phyloP scores from a whole-genome alignment of 768 basidiomycete species.

The Asterophora lycoperdoides region DNA sequence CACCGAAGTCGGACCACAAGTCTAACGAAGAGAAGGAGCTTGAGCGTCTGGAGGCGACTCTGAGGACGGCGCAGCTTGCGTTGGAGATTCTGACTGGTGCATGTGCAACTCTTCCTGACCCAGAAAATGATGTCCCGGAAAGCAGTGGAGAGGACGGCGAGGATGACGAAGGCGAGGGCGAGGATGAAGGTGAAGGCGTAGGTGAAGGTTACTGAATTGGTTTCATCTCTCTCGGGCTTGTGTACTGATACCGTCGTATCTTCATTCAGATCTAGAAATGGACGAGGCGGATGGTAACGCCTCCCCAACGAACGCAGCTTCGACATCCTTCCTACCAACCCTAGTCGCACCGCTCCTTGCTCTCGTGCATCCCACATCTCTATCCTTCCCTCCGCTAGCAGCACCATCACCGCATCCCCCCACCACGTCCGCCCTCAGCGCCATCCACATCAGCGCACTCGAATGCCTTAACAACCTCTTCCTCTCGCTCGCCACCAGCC shows the following conservation, averaged over 20 bases:
- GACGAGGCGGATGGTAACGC: slow-evolving; percentile 36
- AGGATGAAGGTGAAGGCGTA: slow-evolving; percentile 28
- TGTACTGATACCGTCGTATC: not conserved
- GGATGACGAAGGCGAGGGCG: slow-evolving; percentile 29
- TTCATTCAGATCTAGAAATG: slow-evolving; percentile 8
- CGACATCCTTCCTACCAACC: slow-evolving; percentile 47
- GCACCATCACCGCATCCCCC: slow-evolving; percentile 78
- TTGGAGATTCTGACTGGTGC: slow-evolving; percentile 83
- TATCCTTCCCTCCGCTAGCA: slow-evolving; percentile 78
- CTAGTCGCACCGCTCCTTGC: slow-evolving; percentile 66
- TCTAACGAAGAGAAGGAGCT: slow-evolving; percentile 64
- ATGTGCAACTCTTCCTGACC: slow-evolving; percentile 86
- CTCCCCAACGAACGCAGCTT: slow-evolving; percentile 28
- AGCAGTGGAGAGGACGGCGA: slow-evolving; percentile 36
- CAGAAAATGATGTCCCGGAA: slow-evolving; percentile 38
- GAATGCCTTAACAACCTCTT: slow-evolving; percentile 92
- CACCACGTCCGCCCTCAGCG: slow-evolving; percentile 79
- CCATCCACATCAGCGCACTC: slow-evolving; percentile 79
- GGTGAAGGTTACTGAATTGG: slow-evolving; percentile 14
- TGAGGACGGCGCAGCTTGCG: slow-evolving; percentile 76
- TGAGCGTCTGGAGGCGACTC: slow-evolving; percentile 62
- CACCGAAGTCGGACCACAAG: slow-evolving; percentile 75
- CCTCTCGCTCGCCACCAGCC: slow-evolving; percentile 57
- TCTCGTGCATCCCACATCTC: slow-evolving; percentile 67
- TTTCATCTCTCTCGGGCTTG: not conserved